Percentiles rank a stretch among this genome's conserved stretches.
Conservation (phyloP, 192 early-diverging fungal genomes). For the Podila minutissima region DNA sequence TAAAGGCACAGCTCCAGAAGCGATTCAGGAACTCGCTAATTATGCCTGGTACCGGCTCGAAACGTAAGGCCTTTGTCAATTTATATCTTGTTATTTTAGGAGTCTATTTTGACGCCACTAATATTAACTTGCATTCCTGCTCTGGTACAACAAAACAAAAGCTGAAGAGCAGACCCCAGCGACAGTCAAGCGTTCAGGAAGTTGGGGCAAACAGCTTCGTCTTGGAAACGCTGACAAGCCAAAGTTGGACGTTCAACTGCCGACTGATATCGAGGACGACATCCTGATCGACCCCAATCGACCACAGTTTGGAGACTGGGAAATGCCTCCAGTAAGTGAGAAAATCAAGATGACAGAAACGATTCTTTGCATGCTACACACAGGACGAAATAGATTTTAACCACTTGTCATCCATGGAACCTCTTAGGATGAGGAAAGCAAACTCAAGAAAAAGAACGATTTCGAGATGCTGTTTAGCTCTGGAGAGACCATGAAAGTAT, state of each 20-base stretch:
- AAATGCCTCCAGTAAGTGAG: constrained; percentile 34
- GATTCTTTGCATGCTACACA: neutral
- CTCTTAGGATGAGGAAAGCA: constrained; percentile 46
- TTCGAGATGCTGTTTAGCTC: constrained; percentile 63
- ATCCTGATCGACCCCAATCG: constrained; percentile 38
- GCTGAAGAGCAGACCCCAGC: constrained; percentile 40
- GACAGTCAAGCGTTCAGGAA: constrained; percentile 50
- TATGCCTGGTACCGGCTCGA: constrained; percentile 42
- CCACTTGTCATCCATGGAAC: neutral
- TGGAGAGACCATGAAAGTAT: constrained; percentile 63
- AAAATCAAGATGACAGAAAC: too few relatives aligned
- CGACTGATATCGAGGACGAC: constrained; percentile 41
- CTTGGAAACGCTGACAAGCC: constrained; percentile 48
- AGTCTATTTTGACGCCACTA: neutral
- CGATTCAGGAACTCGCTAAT: constrained; percentile 49
- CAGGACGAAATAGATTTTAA: neutral
- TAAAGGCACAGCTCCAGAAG: constrained; percentile 59
- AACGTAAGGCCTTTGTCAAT: constrained; percentile 20
- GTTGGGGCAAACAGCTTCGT: constrained; percentile 50
- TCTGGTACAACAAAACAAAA: neutral
- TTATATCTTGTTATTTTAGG: neutral
- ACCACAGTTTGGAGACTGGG: constrained; percentile 51
- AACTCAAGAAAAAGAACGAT: constrained; percentile 55
- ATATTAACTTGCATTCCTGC: neutral
- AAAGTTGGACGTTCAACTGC: constrained; percentile 36